Conservation (phyloP, 1,284 basidiomycete genomes). For the Rhizoctonia solani region DNA sequence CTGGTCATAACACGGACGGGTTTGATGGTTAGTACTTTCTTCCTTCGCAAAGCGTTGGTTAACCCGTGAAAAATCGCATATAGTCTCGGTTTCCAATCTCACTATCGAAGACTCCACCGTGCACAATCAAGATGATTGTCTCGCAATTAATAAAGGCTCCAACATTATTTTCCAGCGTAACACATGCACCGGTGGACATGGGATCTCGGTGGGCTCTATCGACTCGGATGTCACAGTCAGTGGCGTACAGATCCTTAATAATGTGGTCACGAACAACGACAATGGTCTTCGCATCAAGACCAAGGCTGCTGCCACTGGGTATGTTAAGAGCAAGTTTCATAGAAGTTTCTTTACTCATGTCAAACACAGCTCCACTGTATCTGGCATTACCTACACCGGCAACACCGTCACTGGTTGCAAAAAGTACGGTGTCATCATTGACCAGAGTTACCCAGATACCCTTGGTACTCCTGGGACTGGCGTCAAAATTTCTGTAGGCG, state of each 20-base stretch:
- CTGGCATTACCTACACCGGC: constrained; percentile 38
- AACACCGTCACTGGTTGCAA: constrained; percentile 2
- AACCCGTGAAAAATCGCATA: constrained; percentile 10
- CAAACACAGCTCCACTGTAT: constrained; percentile 16
- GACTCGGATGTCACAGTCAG: constrained; percentile 39
- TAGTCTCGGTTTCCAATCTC: constrained; percentile 30
- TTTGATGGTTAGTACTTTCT: constrained; percentile 27
- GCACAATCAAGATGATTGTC: constrained; percentile 42
- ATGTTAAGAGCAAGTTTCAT: background rate
- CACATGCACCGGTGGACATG: constrained; percentile 41
- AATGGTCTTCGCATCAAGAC: constrained; percentile 42
- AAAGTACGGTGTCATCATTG: constrained; percentile 20
- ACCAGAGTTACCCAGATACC: background rate
- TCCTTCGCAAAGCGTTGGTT: constrained; percentile 6
- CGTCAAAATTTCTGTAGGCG: background rate
- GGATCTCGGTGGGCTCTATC: constrained; percentile 41
- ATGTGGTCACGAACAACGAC: constrained; percentile 38
- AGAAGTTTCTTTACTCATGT: background rate
- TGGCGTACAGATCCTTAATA: constrained; percentile 40
- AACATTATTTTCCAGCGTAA: constrained; percentile 40
- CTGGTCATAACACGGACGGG: constrained; percentile 49
- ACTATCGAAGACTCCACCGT: constrained; percentile 38
- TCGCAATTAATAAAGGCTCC: too few relatives aligned
- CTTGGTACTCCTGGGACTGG: background rate
- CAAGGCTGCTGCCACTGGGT: constrained; percentile 39